Conservation (phyloP, 2,329 filamentous ascomycete genomes). For the Nannizziopsis barbatae region DNA sequence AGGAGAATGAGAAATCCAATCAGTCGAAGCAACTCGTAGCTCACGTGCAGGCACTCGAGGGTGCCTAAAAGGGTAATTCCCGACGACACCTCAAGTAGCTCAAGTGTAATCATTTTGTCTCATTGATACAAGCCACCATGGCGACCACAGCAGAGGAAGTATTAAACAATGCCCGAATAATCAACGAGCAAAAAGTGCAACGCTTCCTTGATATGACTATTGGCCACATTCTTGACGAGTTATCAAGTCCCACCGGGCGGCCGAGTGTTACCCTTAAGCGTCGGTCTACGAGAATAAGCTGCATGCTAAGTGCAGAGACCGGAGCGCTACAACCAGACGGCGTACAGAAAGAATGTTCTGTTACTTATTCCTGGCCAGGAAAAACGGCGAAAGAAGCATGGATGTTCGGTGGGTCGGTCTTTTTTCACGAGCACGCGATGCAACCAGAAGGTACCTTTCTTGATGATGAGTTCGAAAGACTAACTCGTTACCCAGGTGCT, state of each 20-base stretch:
- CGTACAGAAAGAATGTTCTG: conserved; percentile 9
- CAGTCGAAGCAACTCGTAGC: too few species aligned
- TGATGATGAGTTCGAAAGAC: not conserved
- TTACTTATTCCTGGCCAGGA: conserved; percentile 45
- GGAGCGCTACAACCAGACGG: conserved; percentile 21
- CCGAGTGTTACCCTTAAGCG: conserved; percentile 22
- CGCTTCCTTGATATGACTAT: conserved; percentile 25
- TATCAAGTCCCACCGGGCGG: conserved; percentile 21
- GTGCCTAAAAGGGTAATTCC: too few species aligned
- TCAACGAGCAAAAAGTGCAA: conserved; percentile 18
- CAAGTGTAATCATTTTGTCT: too few species aligned
- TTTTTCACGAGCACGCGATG: not conserved
- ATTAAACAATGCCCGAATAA: not conserved
- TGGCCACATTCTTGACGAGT: conserved; percentile 20
- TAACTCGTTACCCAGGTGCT: conserved; percentile 42
- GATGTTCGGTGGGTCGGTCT: conserved; percentile 40
- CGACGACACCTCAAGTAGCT: too few species aligned
- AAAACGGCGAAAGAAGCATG: conserved; percentile 46
- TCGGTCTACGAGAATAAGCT: conserved; percentile 17
- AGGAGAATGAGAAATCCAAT: too few species aligned
- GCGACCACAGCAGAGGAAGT: too few species aligned
- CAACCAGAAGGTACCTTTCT: too few species aligned
- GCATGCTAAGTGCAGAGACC: conserved; percentile 23
- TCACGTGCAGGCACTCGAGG: too few species aligned
- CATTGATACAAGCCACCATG: too few species aligned